Conservation (phyloP, 768 basidiomycete genomes). For the Leccinum sublutescens region DNA sequence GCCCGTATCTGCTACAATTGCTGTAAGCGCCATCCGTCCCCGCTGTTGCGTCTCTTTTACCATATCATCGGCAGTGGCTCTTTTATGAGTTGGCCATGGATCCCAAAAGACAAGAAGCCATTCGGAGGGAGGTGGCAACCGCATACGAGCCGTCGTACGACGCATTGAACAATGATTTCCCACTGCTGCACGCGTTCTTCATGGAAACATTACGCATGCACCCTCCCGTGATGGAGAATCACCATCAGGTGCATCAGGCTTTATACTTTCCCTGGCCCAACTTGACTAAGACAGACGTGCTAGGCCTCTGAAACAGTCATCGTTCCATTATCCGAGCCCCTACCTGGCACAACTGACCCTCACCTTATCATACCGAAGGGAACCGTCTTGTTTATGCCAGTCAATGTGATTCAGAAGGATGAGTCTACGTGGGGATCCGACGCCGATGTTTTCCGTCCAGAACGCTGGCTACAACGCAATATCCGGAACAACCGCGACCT, state of each 20-base stretch:
- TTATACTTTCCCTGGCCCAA: background rate
- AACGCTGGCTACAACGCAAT: constrained; percentile 56
- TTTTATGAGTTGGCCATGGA: constrained; percentile 59
- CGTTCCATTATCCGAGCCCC: constrained; percentile 54
- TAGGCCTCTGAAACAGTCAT: constrained; percentile 51
- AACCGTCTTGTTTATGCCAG: constrained; percentile 52
- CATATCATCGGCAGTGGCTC: constrained; percentile 48
- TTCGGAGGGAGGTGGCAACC: constrained; percentile 53
- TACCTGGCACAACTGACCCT: constrained; percentile 43
- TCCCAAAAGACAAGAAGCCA: constrained; percentile 48
- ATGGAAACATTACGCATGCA: constrained; percentile 63
- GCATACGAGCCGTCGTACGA: constrained; percentile 52
- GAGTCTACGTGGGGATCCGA: constrained; percentile 58
- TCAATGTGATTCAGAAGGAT: constrained; percentile 57
- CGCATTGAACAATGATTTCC: constrained; percentile 45
- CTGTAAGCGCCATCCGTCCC: constrained; percentile 22
- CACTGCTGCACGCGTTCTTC: constrained; percentile 59
- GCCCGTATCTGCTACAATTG: constrained; percentile 36
- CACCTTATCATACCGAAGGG: constrained; percentile 54
- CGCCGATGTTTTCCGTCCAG: constrained; percentile 54
- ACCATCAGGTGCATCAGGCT: constrained; percentile 48
- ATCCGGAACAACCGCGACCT: constrained; percentile 41
- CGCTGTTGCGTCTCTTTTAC: constrained; percentile 1
- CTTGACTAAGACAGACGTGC: constrained; percentile 1
- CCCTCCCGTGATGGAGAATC: constrained; percentile 62